phyloP scores from a whole-genome alignment of 164 flowering plant species.

The Aristolochia fimbriata region DNA sequence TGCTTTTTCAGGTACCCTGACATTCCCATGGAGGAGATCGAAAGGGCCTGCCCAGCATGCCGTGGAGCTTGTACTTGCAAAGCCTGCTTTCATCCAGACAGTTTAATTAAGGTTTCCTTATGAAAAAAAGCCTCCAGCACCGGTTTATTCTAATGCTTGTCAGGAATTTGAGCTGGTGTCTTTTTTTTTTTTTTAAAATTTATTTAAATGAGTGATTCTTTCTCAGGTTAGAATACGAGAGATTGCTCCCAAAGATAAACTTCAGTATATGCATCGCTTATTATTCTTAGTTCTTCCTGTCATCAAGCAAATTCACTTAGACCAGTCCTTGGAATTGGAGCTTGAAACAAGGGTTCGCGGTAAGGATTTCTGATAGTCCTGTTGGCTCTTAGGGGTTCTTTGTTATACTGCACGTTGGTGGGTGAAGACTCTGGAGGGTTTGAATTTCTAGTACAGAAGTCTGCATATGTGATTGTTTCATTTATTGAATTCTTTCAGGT shows the following conservation, averaged over 20 bases:
- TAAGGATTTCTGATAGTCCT: slow-evolving; percentile 18
- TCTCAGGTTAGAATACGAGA: slow-evolving; percentile 66
- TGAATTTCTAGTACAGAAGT: slow-evolving; percentile 1
- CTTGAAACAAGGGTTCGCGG: slow-evolving; percentile 64
- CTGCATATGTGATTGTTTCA: too few species aligned
- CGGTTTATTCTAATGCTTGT: too few species aligned
- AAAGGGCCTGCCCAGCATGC: slow-evolving; percentile 83
- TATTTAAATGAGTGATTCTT: background rate
- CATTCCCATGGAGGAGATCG: slow-evolving; percentile 66
- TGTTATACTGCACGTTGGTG: too few species aligned
- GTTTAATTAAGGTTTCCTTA: slow-evolving; percentile 63
- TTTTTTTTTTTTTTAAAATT: too few species aligned
- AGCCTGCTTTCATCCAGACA: slow-evolving; percentile 65
- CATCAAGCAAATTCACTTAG: slow-evolving; percentile 58
- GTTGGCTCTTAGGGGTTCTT: too few species aligned
- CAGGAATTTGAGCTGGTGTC: background rate
- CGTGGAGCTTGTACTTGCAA: slow-evolving; percentile 80
- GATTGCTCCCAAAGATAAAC: slow-evolving; percentile 60
- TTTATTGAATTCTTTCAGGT: slow-evolving; percentile 33
- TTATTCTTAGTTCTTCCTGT: slow-evolving; percentile 85
- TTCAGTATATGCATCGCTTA: slow-evolving; percentile 63
- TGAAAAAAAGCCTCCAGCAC: too few species aligned
- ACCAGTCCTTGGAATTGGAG: slow-evolving; percentile 75
- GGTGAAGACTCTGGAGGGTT: background rate
- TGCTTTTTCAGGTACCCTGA: slow-evolving; percentile 55